A percentile compares a stretch with the other conserved stretches of the same genome.
phyloP scores from a whole-genome alignment of 495 filamentous ascomycete genomes.

The Physcia stellaris region DNA sequence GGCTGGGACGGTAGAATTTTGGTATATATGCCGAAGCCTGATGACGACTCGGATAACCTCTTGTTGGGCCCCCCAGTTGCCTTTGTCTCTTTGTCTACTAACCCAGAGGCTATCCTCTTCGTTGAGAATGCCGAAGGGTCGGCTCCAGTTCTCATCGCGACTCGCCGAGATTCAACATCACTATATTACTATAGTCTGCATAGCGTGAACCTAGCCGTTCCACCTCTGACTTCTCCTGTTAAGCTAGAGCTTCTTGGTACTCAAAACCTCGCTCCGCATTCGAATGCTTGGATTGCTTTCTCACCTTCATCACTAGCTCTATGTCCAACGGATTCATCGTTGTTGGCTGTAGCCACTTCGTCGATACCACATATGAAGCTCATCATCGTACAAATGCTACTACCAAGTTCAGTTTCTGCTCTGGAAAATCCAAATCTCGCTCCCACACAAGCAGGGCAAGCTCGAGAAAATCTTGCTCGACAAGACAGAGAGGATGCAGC shows the following conservation, averaged over 20 bases:
- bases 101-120: constrained; percentile 50
- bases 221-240: constrained; percentile 5
- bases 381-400: constrained; percentile 44
- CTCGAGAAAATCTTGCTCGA: constrained; percentile 30
- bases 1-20: constrained; percentile 51
- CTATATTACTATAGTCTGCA: constrained; percentile 45
- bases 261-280: constrained; percentile 51
- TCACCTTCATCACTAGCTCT: constrained; percentile 45
- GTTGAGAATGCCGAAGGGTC: constrained; percentile 31
- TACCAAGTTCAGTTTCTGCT: constrained; percentile 23
- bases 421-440: constrained; percentile 2
- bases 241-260: constrained; percentile 32
- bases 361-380: constrained; percentile 53
- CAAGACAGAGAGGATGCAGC: constrained; percentile 46
- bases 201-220: neutral
- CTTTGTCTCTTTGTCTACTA: constrained; percentile 35
- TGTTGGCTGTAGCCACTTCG: constrained; percentile 50
- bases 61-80: constrained; percentile 29
- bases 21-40: constrained; percentile 30
- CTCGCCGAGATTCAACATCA: constrained; percentile 46
- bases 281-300: constrained; percentile 52
- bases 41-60: neutral
- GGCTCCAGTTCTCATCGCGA: constrained; percentile 36
- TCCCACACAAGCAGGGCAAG: constrained; percentile 35
- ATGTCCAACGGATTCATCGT: constrained; percentile 36